These are phyloP conservation scores for Amanita subjunquillea DNA, from an alignment of 768 basidiomycete genomes.

Conservation along the genomic window DNA sequence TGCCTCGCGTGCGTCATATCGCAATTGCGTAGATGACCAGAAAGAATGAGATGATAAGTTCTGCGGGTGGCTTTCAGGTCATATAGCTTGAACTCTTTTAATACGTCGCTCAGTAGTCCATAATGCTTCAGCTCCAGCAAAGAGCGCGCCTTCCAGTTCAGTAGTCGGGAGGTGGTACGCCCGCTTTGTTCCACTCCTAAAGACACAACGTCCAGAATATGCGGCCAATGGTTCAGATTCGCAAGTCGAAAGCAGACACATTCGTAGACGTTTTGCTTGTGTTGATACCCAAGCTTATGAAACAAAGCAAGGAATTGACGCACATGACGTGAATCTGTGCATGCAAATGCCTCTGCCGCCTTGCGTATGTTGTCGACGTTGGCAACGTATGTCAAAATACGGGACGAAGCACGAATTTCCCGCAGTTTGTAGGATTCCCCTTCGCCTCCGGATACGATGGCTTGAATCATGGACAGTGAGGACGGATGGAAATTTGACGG, in stretches of 20 bases:
- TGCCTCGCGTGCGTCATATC: conserved; percentile 46
- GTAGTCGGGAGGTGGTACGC: conserved; percentile 39
- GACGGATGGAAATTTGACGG: background rate
- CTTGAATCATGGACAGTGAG: background rate
- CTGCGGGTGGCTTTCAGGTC: conserved; percentile 40
- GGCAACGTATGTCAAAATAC: conserved; percentile 17
- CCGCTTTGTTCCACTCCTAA: conserved; percentile 40
- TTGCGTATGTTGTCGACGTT: conserved; percentile 21
- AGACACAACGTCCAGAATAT: conserved; percentile 35
- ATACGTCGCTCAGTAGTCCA: conserved; percentile 28
- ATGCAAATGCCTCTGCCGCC: conserved; percentile 22
- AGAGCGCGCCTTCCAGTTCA: conserved; percentile 65
- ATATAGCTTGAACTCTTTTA: conserved; percentile 39
- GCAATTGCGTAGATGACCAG: conserved; percentile 59
- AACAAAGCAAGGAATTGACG: conserved; percentile 37
- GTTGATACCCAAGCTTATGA: conserved; percentile 33
- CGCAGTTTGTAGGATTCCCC: conserved; percentile 4
- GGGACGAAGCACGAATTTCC: conserved; percentile 11
- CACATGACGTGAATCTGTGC: conserved; percentile 27
- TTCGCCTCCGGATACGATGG: background rate
- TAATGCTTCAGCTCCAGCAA: conserved; percentile 45
- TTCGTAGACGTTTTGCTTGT: conserved; percentile 52
- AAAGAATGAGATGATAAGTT: conserved; percentile 62
- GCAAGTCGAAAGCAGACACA: conserved; percentile 40
- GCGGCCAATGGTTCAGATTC: conserved; percentile 34